Evolutionary conservation across 2,329 filamentous ascomycete species (phyloP).

Genomic region (Westerdykella ornata): DNA sequence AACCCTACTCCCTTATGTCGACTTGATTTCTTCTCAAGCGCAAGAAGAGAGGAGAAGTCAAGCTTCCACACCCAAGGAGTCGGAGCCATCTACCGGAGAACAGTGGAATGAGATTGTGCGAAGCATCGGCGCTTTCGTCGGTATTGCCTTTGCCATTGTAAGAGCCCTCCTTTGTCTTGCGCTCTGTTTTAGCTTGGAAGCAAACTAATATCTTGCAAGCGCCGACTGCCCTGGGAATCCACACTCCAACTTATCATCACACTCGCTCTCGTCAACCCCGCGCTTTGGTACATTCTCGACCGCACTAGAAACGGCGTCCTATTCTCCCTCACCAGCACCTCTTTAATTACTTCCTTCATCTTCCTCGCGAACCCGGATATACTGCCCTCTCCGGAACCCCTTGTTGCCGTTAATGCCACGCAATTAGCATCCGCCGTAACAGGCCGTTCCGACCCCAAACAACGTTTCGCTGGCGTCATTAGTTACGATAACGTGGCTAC

Average conservation of each 20-base stretch:
- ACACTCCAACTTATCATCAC: conserved; percentile 89
- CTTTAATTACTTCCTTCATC: conserved; percentile 66
- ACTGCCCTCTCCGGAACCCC: conserved; percentile 50
- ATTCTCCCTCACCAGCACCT: conserved; percentile 65
- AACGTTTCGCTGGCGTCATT: conserved; percentile 48
- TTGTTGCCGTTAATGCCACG: conserved; percentile 20
- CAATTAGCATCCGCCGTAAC: conserved; percentile 9
- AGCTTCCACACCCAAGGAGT: conserved; percentile 26
- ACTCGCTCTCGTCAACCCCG: conserved; percentile 82
- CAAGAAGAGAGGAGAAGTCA: conserved; percentile 26
- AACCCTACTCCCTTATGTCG: conserved; percentile 75
- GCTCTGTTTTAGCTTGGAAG: conserved; percentile 4
- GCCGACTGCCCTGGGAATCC: conserved; percentile 86
- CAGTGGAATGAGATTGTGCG: conserved; percentile 71
- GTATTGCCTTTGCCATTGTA: conserved; percentile 76
- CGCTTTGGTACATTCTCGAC: conserved; percentile 94
- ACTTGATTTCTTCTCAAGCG: conserved; percentile 61
- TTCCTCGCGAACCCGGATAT: conserved; percentile 71
- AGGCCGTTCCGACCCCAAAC: conserved; percentile 22
- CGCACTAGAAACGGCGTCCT: conserved; percentile 79
- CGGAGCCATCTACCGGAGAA: conserved; percentile 42
- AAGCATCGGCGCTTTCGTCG: conserved; percentile 64
- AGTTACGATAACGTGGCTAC: conserved; percentile 61
- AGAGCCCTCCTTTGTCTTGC: conserved; percentile 34
- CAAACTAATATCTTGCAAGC: conserved; percentile 45